Percentiles rank a stretch among this genome's conserved stretches.
These are phyloP conservation scores for Agrocybe praecox DNA, from an alignment of 768 basidiomycete genomes.

Conservation along the genomic window DNA sequence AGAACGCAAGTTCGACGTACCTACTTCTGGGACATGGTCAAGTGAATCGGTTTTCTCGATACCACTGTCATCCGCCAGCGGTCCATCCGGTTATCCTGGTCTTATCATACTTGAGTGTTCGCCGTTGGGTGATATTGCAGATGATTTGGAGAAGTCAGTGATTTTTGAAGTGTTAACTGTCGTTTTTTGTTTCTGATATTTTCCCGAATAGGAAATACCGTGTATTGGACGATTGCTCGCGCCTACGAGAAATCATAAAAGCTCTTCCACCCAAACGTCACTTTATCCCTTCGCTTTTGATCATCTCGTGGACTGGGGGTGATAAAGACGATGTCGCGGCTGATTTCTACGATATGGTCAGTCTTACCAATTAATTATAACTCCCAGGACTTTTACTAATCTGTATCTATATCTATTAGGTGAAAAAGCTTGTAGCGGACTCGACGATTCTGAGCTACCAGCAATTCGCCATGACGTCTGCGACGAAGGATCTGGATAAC, in stretches of 20 bases:
- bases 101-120: constrained; percentile 78
- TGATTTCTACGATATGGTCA: constrained; percentile 68
- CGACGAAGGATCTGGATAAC: constrained; percentile 57
- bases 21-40: constrained; percentile 63
- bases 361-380: not conserved
- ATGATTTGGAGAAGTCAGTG: constrained; percentile 70
- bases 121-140: constrained; percentile 59
- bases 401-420: constrained; percentile 31
- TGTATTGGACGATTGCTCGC: constrained; percentile 70
- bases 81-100: constrained; percentile 52
- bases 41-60: constrained; percentile 65
- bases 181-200: not conserved
- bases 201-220: constrained; percentile 59
- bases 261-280: constrained; percentile 54
- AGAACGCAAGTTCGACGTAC: constrained; percentile 74
- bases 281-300: constrained; percentile 63
- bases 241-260: constrained; percentile 65
- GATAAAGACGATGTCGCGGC: constrained; percentile 34
- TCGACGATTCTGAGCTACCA: constrained; percentile 40
- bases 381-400: not conserved
- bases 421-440: constrained; percentile 47
- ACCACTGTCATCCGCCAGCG: constrained; percentile 37
- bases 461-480: constrained; percentile 52
- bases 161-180: not conserved
- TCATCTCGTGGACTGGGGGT: constrained; percentile 61